A percentile compares a stretch with the other conserved stretches of the same genome.
Evolutionary conservation across 495 filamentous ascomycete species (phyloP).

Genomic region (Collariella sp.): DNA sequence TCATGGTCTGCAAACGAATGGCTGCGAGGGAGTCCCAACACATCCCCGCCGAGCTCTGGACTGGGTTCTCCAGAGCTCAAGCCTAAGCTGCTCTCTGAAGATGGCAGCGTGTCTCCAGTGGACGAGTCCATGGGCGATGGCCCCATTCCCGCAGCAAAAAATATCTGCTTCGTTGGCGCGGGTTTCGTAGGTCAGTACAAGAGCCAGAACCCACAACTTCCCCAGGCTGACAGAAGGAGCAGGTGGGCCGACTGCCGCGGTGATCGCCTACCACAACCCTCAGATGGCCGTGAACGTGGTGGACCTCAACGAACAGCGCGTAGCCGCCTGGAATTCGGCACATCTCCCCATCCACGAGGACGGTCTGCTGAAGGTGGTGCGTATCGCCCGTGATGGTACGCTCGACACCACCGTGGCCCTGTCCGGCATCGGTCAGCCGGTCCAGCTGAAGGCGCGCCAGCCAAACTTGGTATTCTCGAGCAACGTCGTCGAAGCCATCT

Average conservation of each 20-base stretch:
- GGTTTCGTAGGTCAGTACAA: constrained; percentile 30
- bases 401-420: constrained; percentile 18
- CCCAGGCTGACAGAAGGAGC: constrained; percentile 4
- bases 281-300: constrained; percentile 61
- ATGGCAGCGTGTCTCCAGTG: constrained; percentile 6
- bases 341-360: constrained; percentile 74
- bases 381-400: constrained; percentile 51
- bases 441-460: constrained; percentile 28
- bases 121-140: neutral
- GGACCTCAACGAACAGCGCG: constrained; percentile 56
- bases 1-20: constrained; percentile 19
- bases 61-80: constrained; percentile 20
- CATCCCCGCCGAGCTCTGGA: constrained; percentile 20
- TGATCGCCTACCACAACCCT: constrained; percentile 66
- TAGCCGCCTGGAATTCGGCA: constrained; percentile 62
- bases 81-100: constrained; percentile 3
- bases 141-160: constrained; percentile 32
- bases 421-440: constrained; percentile 8
- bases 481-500: constrained; percentile 50
- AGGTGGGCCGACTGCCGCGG: constrained; percentile 69
- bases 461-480: constrained; percentile 68
- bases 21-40: constrained; percentile 16
- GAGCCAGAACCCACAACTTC: neutral
- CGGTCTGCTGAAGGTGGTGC: constrained; percentile 58
- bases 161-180: constrained; percentile 32